Conservation (phyloP, 2,329 filamentous ascomycete genomes). For the Fusarium miscanthi region DNA sequence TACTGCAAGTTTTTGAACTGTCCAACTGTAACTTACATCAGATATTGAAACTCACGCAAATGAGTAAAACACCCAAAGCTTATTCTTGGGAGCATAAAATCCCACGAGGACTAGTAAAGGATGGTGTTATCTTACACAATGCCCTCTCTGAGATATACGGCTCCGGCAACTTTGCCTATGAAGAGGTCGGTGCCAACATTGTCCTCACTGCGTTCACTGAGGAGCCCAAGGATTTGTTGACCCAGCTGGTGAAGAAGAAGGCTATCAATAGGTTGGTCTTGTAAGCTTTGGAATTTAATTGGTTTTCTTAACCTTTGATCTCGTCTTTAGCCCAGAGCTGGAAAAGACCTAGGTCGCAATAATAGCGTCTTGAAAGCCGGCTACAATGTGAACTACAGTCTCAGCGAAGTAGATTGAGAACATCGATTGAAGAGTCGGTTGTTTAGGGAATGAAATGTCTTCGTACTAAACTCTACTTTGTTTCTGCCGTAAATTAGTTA, state of each 20-base stretch:
- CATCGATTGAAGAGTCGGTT: too few species aligned
- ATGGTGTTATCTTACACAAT: background rate
- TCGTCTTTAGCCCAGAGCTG: background rate
- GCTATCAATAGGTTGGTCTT: background rate
- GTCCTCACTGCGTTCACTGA: background rate
- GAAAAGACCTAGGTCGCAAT: background rate
- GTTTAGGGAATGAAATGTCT: too few species aligned
- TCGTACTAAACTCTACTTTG: background rate
- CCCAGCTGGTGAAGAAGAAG: background rate
- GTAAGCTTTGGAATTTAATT: background rate
- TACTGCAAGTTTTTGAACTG: fast-evolving
- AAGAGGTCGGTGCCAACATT: background rate
- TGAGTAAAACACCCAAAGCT: background rate
- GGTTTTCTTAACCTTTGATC: background rate
- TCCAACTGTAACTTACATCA: background rate
- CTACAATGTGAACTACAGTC: too few species aligned
- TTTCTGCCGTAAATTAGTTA: too few species aligned
- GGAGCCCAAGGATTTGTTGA: background rate
- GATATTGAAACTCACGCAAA: fast-evolving
- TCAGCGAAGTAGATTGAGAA: too few species aligned
- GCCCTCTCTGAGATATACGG: background rate
- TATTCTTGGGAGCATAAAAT: background rate
- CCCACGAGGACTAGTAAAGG: background rate
- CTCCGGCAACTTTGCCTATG: background rate
- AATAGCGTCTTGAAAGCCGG: too few species aligned